Evolutionary conservation across 129 eudicot genomes (phyloP), one percentile per base, ranked within the genome.

Genomic region (Flaveria bidentis): DNA sequence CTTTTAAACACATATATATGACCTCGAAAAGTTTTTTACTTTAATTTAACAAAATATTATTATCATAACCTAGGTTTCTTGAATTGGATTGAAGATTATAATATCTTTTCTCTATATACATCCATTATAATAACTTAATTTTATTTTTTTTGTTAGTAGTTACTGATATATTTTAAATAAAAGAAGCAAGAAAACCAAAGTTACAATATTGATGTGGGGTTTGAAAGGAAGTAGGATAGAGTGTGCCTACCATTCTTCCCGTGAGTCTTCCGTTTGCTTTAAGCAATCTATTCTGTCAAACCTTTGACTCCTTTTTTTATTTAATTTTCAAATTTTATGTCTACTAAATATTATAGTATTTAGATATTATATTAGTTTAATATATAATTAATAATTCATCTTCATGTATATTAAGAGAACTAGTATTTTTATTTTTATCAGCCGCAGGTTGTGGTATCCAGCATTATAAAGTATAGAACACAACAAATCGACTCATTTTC

Each of bases 191-290:
- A 30, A 30, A 30, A 30, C 36, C 36, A 30, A 30, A 30, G 39
- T 9, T 25, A 49, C 3, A 28, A 28, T 64, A 15, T 75, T 42
- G 33, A 64, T 47, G 12, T 49, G 22, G 22, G 22, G 22, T 20
- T 20, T 20, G 53, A 49, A 14, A 49, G n/a, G 16, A 14, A 49
- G 53, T 17, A 42, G 14, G 67, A 70, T 50, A 45, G 46, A 63
- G 83, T 63, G 83, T 52, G 70, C 64, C 42, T 71, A 79, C 72
- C 82, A 71, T 71, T 79, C 78, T 79, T 79, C 82, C 78, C 73
- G 73, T 23, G 78, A 72, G 83, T 72, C 68, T 72, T 72, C 78
- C 55, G 78, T 79, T 63, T 16, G 46, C 42, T 79, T 72, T 23
- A 79, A 79, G 73, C 72, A 72, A 79, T 67, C 73, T 62, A 39